phyloP scores from a whole-genome alignment of 208 protist species.

The Crithidia expoeki region DNA sequence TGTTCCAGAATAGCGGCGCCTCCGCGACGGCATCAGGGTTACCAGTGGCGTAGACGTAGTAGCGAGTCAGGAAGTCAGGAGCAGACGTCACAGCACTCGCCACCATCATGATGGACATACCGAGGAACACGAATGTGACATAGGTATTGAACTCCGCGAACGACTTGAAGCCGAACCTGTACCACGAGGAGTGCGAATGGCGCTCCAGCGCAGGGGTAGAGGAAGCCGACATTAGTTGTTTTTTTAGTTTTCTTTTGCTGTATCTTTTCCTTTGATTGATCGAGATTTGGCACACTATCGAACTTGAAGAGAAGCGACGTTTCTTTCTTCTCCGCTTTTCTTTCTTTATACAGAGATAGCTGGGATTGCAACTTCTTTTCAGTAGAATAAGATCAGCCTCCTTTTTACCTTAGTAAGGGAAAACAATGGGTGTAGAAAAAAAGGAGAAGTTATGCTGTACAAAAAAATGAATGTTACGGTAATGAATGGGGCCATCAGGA shows the following conservation, averaged over 20 bases:
- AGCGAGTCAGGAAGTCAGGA: conserved; percentile 71
- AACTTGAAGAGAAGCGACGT: neutral
- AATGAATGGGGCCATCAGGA: too few species aligned
- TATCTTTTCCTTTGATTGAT: neutral
- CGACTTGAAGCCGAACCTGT: conserved; percentile 54
- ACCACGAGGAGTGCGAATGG: conserved; percentile 29
- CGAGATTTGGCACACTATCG: neutral
- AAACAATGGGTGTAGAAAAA: conserved; percentile 6
- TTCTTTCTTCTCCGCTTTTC: neutral
- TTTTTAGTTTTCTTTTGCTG: neutral
- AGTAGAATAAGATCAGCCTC: neutral
- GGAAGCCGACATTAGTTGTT: conserved; percentile 10
- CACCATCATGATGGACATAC: conserved; percentile 89
- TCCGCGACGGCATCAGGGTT: conserved; percentile 42
- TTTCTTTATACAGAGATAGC: neutral
- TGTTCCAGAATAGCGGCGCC: conserved; percentile 66
- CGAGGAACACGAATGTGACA: conserved; percentile 80
- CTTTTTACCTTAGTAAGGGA: neutral
- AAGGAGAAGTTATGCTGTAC: neutral
- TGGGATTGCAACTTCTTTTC: neutral
- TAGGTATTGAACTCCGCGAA: conserved; percentile 76
- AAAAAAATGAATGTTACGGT: too few species aligned
- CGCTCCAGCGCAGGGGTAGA: neutral
- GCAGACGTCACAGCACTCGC: conserved; percentile 85
- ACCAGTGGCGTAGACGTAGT: conserved; percentile 75